Evolutionary conservation across 140 eudicot genomes (phyloP).

Genomic region (Ambrosia hybrid): DNA sequence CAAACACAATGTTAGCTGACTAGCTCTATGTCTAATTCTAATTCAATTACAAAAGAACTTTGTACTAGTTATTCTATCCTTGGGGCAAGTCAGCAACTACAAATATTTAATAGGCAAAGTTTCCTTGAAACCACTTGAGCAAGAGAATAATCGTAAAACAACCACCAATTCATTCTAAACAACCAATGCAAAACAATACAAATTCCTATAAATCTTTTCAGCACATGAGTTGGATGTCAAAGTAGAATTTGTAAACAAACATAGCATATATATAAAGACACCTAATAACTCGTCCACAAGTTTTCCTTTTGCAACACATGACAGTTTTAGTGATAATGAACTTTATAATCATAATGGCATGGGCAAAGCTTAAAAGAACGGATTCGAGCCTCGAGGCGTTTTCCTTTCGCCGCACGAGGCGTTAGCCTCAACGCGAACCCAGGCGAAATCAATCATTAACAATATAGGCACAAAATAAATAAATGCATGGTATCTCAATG

Average conservation of each 20-base stretch:
- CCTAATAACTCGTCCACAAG: background rate
- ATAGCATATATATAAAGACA: background rate
- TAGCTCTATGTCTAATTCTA: background rate
- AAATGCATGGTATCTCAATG: too few species aligned
- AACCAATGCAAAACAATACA: background rate
- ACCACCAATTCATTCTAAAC: background rate
- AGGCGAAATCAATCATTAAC: too few species aligned
- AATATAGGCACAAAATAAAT: too few species aligned
- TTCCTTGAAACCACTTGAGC: background rate
- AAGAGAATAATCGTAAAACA: background rate
- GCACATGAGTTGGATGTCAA: background rate
- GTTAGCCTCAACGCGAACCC: too few species aligned
- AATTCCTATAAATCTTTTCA: background rate
- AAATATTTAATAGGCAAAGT: background rate
- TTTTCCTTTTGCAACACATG: background rate
- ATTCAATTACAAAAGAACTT: background rate
- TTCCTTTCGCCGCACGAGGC: too few species aligned
- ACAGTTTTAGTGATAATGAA: background rate
- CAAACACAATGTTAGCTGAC: background rate
- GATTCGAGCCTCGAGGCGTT: too few species aligned
- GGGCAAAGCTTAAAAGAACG: background rate
- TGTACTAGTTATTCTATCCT: too few species aligned
- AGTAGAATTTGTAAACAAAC: background rate
- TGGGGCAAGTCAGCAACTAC: too few species aligned
- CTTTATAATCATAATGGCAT: background rate